These are phyloP conservation scores for Fraxinus platypoda DNA, from an alignment of 305 asterid genomes.

Conservation along the genomic window DNA sequence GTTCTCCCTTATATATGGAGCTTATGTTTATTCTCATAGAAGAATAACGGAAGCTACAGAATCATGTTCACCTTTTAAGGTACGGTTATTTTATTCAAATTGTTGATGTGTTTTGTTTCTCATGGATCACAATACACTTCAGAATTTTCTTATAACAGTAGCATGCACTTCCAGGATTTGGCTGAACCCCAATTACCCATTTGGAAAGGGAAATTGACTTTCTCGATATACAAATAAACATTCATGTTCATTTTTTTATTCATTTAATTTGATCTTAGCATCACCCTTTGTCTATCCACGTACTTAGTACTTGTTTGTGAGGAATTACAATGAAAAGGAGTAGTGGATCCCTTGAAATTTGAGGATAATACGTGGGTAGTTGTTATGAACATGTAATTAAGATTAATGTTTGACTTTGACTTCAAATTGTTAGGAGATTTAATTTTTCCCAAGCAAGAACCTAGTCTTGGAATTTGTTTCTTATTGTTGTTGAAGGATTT, in stretches of 20 bases:
- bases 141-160: background rate
- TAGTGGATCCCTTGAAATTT: background rate
- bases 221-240: background rate
- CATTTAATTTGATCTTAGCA: background rate
- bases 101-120: constrained; percentile 1
- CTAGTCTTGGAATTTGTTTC: background rate
- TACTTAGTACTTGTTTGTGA: background rate
- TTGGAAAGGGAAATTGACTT: background rate
- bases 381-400: too few species aligned
- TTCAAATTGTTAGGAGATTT: background rate
- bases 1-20: constrained; percentile 61
- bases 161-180: background rate
- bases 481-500: background rate
- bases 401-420: background rate
- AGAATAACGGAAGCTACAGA: constrained; percentile 72
- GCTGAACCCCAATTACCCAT: background rate
- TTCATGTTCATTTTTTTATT: background rate
- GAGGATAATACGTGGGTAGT: background rate
- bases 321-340: background rate
- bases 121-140: background rate
- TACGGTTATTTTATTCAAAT: constrained; percentile 28
- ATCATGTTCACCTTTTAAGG: constrained; percentile 62
- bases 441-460: background rate
- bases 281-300: background rate
- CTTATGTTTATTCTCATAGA: constrained; percentile 64